phyloP scores from a whole-genome alignment of 441 rosid species.

The Hura crepitans region DNA sequence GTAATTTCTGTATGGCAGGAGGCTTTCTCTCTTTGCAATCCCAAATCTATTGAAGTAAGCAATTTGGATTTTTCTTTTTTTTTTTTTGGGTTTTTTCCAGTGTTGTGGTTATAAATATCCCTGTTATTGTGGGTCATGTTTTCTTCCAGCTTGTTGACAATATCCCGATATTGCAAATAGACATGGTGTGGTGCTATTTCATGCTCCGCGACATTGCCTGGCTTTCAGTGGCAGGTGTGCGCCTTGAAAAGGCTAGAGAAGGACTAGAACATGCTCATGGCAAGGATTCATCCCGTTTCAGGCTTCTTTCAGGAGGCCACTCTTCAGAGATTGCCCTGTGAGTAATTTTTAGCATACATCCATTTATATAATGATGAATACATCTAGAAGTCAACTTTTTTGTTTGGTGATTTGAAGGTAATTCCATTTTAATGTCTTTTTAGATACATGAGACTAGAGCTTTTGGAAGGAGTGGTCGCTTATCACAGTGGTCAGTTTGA shows the following conservation, averaged over 20 bases:
- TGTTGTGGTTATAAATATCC: not conserved
- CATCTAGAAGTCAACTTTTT: constrained; percentile 9
- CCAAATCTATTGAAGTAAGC: constrained; percentile 67
- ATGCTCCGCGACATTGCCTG: constrained; percentile 76
- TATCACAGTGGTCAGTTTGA: constrained; percentile 72
- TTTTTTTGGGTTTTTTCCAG: not conserved
- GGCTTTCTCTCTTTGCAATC: constrained; percentile 76
- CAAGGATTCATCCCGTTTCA: constrained; percentile 73
- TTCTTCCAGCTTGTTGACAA: constrained; percentile 72
- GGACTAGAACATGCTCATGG: constrained; percentile 87
- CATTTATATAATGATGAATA: not conserved
- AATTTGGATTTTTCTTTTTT: constrained; percentile 14
- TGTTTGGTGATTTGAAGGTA: constrained; percentile 15
- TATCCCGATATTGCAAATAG: constrained; percentile 79
- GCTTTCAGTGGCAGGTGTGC: constrained; percentile 71
- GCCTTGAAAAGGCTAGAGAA: constrained; percentile 76
- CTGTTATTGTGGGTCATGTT: not conserved
- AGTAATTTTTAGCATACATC: constrained; percentile 27
- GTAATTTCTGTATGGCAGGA: constrained; percentile 43
- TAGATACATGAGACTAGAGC: constrained; percentile 78
- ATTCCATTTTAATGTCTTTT: constrained; percentile 13
- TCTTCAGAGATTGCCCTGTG: constrained; percentile 73
- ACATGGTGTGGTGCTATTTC: constrained; percentile 96
- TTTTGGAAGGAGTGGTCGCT: constrained; percentile 89
- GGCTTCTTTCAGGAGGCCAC: constrained; percentile 71